Conservation (phyloP, 108 stramenopile genomes). For the Nitzschia putrida region DNA sequence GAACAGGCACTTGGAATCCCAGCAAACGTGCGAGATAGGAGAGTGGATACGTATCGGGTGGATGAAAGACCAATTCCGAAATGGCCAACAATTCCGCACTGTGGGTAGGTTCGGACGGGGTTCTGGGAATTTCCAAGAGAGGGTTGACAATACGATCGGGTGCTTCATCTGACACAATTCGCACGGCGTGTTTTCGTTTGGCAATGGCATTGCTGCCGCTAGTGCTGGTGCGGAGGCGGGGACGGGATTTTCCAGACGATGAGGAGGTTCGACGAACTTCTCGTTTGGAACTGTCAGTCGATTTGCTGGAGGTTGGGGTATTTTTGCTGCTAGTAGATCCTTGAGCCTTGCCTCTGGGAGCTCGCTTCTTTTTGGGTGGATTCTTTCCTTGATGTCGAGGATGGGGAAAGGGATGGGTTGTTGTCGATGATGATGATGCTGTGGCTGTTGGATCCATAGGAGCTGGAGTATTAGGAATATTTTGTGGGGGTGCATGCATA, state of each 20-base stretch:
- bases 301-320: neutral
- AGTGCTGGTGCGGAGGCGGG: neutral
- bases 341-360: neutral
- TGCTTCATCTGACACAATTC: slow-evolving; percentile 40
- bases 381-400: slow-evolving; percentile 12
- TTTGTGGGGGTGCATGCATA: neutral
- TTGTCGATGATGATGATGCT: too few relatives aligned
- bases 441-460: neutral
- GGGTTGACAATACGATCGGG: slow-evolving; percentile 64
- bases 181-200: neutral
- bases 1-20: slow-evolving; percentile 64
- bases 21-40: slow-evolving; percentile 64
- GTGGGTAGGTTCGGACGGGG: slow-evolving; percentile 36
- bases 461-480: neutral
- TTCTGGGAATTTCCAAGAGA: slow-evolving; percentile 38
- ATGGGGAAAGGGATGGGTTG: neutral
- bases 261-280: neutral
- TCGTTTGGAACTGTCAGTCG: neutral
- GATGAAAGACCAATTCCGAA: slow-evolving; percentile 51
- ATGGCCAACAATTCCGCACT: slow-evolving; percentile 54
- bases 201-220: neutral
- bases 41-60: slow-evolving; percentile 77
- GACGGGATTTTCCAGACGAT: neutral
- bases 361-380: slow-evolving; percentile 6
- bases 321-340: neutral